Evolutionary conservation across 2,329 filamentous ascomycete species (phyloP), one percentile per base, ranked within the genome.

Genomic region (Fusarium mundagurra): DNA sequence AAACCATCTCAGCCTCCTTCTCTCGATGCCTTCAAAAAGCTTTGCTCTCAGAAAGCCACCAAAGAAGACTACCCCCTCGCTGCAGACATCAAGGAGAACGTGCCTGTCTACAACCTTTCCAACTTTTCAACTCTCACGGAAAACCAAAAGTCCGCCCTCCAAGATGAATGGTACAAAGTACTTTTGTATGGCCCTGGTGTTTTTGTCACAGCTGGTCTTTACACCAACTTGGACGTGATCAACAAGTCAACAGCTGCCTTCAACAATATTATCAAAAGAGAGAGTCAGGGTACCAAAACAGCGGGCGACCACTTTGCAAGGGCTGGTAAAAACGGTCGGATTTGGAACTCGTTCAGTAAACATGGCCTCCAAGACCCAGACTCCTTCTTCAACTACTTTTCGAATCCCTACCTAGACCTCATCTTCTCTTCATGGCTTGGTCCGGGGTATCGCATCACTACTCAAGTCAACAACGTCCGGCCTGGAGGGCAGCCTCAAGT

Each of bases 261-360:
- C 77, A 75, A 82, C 9, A 66, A 74, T 5, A 89, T 90, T 69
- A 88, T 90, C 78, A 78, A 81, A 7, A 74, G 77, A 16, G 86
- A 90, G 79, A 78, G 77, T 34, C 72, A 80, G 36, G 74, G 75
- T 11, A 54, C 76, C 29, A 79, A 78, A 31, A 57, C 79, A 3
- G 85, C 86, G 59, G 90, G 90, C 29, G 90, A 92, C 78, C 90
- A 92, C 76, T 92, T 92, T 79, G 88, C 89, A 3, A 80, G 84
- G 9, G 83, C 84, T 5, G 87, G 87, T 29, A 84, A 85, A 31
- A 92, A 92, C 76, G 84, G 88, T 61, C 86, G 90, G 16, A 91
- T 92, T 81, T 92, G 90, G 90, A 92, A 92, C 81, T 89, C 90
- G 0, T 90, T 92, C 80, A 86, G 86, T 71, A 92, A 92, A 76